Conservation (phyloP, 768 basidiomycete species). For the Suillus subalutaceus region DNA sequence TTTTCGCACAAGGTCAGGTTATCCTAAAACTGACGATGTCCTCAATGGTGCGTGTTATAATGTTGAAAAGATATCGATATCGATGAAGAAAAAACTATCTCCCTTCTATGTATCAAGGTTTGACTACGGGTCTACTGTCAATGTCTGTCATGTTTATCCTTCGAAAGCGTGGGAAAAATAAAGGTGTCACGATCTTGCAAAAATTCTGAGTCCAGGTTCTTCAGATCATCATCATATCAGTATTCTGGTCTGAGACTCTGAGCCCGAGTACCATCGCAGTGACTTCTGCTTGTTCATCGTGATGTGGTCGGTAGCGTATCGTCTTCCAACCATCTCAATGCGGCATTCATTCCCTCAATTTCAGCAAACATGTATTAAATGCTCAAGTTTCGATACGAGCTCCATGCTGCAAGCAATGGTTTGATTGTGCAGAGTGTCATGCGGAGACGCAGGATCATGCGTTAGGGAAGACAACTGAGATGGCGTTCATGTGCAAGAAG, state of each 20-base stretch:
- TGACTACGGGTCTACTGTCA: not conserved
- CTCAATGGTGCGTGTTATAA: not conserved
- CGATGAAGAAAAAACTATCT: not conserved
- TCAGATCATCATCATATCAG: not conserved
- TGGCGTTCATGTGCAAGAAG: constrained; percentile 84
- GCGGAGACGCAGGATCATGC: constrained; percentile 78
- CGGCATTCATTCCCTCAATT: constrained; percentile 7
- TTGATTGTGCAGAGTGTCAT: constrained; percentile 96
- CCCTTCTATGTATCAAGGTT: not conserved
- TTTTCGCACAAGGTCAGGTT: not conserved
- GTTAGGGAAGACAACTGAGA: constrained; percentile 78
- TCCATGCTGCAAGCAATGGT: constrained; percentile 98
- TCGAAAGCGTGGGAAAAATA: not conserved
- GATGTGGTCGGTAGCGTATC: constrained; percentile 30
- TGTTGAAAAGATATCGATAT: not conserved
- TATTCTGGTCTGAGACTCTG: not conserved
- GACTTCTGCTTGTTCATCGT: not conserved
- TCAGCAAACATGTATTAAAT: constrained; percentile 94
- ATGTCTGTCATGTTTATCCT: no score
- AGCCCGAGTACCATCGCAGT: not conserved
- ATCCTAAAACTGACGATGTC: not conserved
- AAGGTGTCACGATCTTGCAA: not conserved
- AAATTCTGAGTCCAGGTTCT: not conserved
- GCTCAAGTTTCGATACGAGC: constrained; percentile 96
- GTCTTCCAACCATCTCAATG: not conserved